These are phyloP conservation scores for Cephalotrichum gorgonifer DNA, from an alignment of 2,329 filamentous ascomycete species.

Conservation along the genomic window DNA sequence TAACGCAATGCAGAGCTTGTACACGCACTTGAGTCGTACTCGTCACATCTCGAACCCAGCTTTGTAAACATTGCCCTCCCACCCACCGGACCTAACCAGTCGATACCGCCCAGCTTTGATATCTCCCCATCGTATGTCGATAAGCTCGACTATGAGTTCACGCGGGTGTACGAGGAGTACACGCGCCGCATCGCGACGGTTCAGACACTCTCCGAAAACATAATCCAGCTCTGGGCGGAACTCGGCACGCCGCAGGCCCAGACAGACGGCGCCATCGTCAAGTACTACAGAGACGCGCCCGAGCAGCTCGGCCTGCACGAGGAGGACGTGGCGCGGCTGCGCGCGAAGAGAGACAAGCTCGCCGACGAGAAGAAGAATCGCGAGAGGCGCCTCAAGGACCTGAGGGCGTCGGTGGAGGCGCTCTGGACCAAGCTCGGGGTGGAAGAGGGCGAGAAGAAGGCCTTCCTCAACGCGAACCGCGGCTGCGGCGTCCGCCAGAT, in stretches of 20 bases:
- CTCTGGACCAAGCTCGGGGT: slow-evolving; percentile 85
- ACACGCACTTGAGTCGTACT: slow-evolving; percentile 89
- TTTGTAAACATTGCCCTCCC: slow-evolving; percentile 82
- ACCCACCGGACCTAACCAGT: slow-evolving; percentile 66
- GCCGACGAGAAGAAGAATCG: slow-evolving; percentile 79
- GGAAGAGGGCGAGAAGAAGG: slow-evolving; percentile 71
- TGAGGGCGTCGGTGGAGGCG: slow-evolving; percentile 67
- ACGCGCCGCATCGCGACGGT: slow-evolving; percentile 70
- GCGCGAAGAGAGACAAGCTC: slow-evolving; percentile 68
- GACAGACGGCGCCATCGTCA: slow-evolving; percentile 77
- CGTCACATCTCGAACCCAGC: slow-evolving; percentile 82
- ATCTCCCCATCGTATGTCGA: slow-evolving; percentile 85
- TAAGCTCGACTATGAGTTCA: slow-evolving; percentile 82
- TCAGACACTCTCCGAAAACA: slow-evolving; percentile 65
- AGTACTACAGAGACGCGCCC: slow-evolving; percentile 80
- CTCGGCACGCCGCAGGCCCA: slow-evolving; percentile 89
- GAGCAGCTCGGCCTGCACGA: slow-evolving; percentile 90
- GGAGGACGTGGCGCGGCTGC: slow-evolving; percentile 68
- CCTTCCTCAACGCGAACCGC: slow-evolving; percentile 77
- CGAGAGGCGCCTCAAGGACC: slow-evolving; percentile 65
- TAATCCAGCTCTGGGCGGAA: slow-evolving; percentile 92
- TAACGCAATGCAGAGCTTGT: slow-evolving; percentile 59
- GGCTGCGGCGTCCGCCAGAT: slow-evolving; percentile 86
- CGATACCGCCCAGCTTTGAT: slow-evolving; percentile 75
- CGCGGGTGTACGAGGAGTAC: slow-evolving; percentile 93